A percentile compares a stretch with the other conserved stretches of the same genome.
Conservation (phyloP, 805 yeast genomes). For the Kluyveromyces starmeri region DNA sequence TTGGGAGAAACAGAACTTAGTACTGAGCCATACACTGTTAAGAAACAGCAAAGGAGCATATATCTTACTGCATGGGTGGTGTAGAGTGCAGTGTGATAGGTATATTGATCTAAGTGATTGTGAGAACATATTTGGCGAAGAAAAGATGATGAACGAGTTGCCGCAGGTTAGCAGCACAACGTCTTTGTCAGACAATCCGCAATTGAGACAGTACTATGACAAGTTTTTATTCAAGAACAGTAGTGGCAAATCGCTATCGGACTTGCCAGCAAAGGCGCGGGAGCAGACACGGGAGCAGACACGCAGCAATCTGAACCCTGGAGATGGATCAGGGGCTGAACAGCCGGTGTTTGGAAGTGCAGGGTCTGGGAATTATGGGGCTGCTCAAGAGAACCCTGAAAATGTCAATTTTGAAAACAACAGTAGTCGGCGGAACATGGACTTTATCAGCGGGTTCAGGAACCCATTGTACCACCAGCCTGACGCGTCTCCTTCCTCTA, state of each 20-base stretch:
- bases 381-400: background rate
- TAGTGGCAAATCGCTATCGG: conserved; percentile 27
- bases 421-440: conserved; percentile 7
- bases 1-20: too few species aligned
- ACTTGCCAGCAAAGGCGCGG: conserved; percentile 20
- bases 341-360: background rate
- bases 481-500: background rate
- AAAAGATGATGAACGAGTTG: conserved; percentile 15
- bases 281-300: conserved; percentile 2
- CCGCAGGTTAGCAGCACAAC: conserved; percentile 29
- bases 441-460: conserved; percentile 23
- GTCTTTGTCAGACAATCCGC: conserved; percentile 28
- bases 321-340: background rate
- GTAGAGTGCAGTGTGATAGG: too few species aligned
- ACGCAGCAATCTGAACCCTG: conserved; percentile 1
- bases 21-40: too few species aligned
- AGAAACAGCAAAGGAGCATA: too few species aligned
- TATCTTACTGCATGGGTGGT: too few species aligned
- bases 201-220: conserved; percentile 27
- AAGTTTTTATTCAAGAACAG: conserved; percentile 25
- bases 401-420: background rate
- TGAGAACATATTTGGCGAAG: background rate
- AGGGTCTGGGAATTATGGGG: background rate
- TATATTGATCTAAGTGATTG: background rate
- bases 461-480: conserved; percentile 6